Evolutionary conservation across 192 early-diverging fungal genomes (phyloP).

Genomic region (Coemansia sp.): DNA sequence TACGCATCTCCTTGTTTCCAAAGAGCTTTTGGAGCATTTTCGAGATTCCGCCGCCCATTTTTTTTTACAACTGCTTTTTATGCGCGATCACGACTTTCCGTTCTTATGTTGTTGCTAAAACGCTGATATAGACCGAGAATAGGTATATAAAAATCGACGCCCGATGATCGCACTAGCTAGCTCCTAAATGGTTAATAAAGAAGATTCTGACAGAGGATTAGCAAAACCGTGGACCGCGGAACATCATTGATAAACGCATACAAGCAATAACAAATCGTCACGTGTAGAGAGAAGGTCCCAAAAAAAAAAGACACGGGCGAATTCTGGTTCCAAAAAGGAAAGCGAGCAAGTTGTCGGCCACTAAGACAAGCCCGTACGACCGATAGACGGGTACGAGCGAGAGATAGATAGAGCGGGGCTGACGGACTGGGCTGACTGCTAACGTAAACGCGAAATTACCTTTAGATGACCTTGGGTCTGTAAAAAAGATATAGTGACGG

Average conservation of each 20-base stretch:
- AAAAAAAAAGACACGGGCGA: neutral
- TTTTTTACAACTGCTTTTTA: neutral
- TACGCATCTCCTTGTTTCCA: conserved; percentile 61
- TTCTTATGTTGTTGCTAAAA: neutral
- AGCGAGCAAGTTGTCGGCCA: neutral
- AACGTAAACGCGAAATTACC: conserved; percentile 14
- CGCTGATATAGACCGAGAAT: conserved; percentile 4
- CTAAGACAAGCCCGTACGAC: neutral
- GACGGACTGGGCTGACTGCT: neutral
- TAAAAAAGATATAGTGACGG: neutral
- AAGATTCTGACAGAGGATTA: neutral
- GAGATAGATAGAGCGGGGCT: neutral
- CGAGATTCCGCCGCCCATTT: conserved; percentile 57
- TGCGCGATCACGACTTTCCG: neutral
- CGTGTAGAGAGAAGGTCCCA: neutral
- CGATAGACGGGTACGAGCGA: neutral
- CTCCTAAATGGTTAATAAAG: neutral
- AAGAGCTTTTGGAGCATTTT: conserved; percentile 59
- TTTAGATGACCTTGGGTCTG: conserved; percentile 3
- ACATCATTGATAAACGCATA: neutral
- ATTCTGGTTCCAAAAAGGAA: neutral
- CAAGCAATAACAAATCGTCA: neutral
- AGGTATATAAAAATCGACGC: neutral
- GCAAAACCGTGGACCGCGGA: neutral
- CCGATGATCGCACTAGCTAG: neutral